Evolutionary conservation across 75 land plant species (phyloP), one percentile per base, ranked within the genome.

Genomic region (Sequoiadendron giganteum): DNA sequence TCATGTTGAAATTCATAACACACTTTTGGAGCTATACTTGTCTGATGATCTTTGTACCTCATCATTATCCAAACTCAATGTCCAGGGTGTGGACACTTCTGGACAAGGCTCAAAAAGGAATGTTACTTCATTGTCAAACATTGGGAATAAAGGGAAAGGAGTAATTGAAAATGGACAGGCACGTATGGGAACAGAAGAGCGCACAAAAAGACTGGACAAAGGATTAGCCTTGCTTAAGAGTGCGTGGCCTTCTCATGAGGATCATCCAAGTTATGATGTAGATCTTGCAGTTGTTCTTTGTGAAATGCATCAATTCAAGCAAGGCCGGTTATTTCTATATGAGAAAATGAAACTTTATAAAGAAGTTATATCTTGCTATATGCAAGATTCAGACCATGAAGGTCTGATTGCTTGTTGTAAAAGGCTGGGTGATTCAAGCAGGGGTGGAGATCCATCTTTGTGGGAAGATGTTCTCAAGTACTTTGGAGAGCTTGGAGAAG

Each of bases 401-500:
- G 99, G 99, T 13, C 89, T 98, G 73, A 95, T 98, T 90, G 91
- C 98, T 36, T 95, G 99, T 89, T 98, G 99, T 89, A 95, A 95
- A 89, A 93, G 95, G 85, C 91, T 98, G 48, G 99, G 95, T 85
- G 99, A 98, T 90, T 90, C 96, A 13, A 90, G 92, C 86, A 93
- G 93, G 86, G 99, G 99, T 28, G 99, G 99, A 19, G 99, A 98
- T 86, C 90, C 99, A 42, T 90, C 97, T 84, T 93, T 98, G 48
- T 98, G 99, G 99, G 96, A 91, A 65, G 99, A 98, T 91, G 89
- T 98, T 65, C 87, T 98, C 72, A 92, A 94, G 56, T 98, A 98
- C 86, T 98, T 98, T 91, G 99, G 99, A 65, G 99, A 98, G 83
- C 94, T 95, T 85, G 99, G 98, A 45, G 98, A 96, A 90, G 98